Conservation (phyloP, 805 yeast genomes). For the Candida sonorensis region DNA sequence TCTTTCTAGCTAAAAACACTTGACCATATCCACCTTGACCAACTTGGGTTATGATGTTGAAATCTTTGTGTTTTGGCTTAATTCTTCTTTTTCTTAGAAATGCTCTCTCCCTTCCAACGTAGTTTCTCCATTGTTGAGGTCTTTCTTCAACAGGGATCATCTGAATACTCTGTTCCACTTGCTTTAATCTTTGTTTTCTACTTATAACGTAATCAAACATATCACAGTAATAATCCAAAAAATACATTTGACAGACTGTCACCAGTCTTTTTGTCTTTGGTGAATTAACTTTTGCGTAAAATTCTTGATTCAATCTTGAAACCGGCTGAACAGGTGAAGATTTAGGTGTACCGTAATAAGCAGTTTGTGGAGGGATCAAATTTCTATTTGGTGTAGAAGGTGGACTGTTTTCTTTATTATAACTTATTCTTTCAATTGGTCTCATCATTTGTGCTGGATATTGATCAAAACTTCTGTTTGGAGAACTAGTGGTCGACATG, state of each 20-base stretch:
- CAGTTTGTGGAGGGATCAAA: conserved; percentile 12
- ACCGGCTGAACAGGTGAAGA: conserved; percentile 17
- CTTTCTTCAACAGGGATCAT: conserved; percentile 29
- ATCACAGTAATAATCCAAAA: conserved; percentile 93
- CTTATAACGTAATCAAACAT: conserved; percentile 86
- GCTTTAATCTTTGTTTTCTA: conserved; percentile 73
- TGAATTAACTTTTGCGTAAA: conserved; percentile 51
- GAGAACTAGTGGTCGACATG: conserved; percentile 25
- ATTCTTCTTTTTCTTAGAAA: conserved; percentile 80
- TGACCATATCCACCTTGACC: conserved; percentile 99
- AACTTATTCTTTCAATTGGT: conserved; percentile 27
- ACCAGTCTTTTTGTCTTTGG: conserved; percentile 81
- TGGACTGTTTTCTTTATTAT: conserved; percentile 37
- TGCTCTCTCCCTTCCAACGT: conserved; percentile 78
- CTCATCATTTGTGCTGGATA: conserved; percentile 14
- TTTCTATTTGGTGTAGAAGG: conserved; percentile 22
- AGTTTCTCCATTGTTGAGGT: conserved; percentile 65
- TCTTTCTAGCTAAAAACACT: conserved; percentile 91
- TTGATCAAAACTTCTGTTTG: conserved; percentile 23
- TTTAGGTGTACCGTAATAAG: conserved; percentile 17
- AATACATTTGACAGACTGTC: conserved; percentile 88
- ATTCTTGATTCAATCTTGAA: conserved; percentile 32
- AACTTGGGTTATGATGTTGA: conserved; percentile 94
- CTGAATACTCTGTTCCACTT: conserved; percentile 53
- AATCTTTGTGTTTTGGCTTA: conserved; percentile 91